These are phyloP conservation scores for Nemania diffusa DNA, from an alignment of 2,329 filamentous ascomycete genomes.

Conservation along the genomic window DNA sequence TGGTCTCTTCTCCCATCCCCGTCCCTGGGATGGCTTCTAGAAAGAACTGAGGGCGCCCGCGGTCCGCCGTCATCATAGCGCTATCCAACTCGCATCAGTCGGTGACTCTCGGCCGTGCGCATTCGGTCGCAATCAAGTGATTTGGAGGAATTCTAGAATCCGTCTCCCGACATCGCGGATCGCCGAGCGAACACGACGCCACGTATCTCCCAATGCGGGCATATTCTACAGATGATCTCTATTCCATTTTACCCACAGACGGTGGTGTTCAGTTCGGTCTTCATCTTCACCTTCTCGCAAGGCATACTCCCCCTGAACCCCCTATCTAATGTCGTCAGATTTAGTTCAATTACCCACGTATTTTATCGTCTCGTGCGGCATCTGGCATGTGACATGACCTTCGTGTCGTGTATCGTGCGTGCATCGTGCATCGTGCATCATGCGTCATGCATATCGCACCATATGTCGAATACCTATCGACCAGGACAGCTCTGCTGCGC, in stretches of 20 bases:
- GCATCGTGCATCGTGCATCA: conserved; percentile 9
- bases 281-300: conserved; percentile 24
- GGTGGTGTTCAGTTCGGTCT: neutral
- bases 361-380: conserved; percentile 3
- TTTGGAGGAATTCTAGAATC: conserved; percentile 25
- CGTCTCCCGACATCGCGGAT: conserved; percentile 37
- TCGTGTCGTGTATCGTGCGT: too few species aligned
- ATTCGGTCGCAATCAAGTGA: conserved; percentile 38
- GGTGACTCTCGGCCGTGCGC: conserved; percentile 33
- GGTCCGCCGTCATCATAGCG: conserved; percentile 10
- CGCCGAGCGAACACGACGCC: conserved; percentile 26
- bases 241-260: conserved; percentile 6
- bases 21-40: conserved; percentile 35
- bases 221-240: conserved; percentile 13
- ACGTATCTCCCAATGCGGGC: conserved; percentile 22
- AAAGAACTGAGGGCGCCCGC: conserved; percentile 43
- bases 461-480: neutral
- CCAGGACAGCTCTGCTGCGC: neutral
- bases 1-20: neutral
- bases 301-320: conserved; percentile 28
- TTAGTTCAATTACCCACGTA: neutral
- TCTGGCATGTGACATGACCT: neutral
- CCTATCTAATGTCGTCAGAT: neutral
- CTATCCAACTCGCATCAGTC: neutral
- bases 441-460: neutral